A percentile compares a stretch with the other conserved stretches of the same genome.
phyloP scores from a whole-genome alignment of 202 grass and related monocot genomes.

The Cymbopogon flexuosus region DNA sequence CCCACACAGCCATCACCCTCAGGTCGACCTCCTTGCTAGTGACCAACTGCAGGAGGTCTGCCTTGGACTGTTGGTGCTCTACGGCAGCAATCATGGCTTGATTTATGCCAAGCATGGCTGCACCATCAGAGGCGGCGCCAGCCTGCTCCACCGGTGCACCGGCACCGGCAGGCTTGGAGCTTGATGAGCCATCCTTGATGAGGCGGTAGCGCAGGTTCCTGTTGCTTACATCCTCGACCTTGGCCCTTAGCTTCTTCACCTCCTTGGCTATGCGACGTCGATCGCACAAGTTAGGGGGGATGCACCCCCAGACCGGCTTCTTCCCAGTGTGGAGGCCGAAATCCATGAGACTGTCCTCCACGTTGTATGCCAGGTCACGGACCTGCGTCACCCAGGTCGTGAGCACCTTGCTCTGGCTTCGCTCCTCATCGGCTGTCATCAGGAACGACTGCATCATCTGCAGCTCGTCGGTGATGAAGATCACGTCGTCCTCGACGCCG shows the following conservation, averaged over 20 bases:
- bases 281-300: neutral
- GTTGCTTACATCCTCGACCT: constrained; percentile 1
- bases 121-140: neutral
- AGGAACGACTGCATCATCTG: constrained; percentile 7
- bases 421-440: neutral
- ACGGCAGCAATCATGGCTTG: neutral
- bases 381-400: constrained; percentile 1
- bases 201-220: neutral
- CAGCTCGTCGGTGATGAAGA: neutral
- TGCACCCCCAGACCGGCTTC: neutral
- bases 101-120: neutral
- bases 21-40: neutral
- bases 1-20: neutral
- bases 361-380: neutral
- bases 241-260: neutral
- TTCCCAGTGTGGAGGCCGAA: neutral
- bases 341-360: neutral
- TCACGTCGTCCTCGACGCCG: neutral
- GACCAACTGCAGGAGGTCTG: neutral
- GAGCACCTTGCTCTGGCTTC: neutral
- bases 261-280: neutral
- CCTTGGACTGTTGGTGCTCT: neutral
- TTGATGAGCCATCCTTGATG: neutral
- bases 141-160: neutral
- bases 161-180: neutral